Base-by-base conservation (phyloP, 164 flowering plant genomes). In the Akebia trifoliata region DNA sequence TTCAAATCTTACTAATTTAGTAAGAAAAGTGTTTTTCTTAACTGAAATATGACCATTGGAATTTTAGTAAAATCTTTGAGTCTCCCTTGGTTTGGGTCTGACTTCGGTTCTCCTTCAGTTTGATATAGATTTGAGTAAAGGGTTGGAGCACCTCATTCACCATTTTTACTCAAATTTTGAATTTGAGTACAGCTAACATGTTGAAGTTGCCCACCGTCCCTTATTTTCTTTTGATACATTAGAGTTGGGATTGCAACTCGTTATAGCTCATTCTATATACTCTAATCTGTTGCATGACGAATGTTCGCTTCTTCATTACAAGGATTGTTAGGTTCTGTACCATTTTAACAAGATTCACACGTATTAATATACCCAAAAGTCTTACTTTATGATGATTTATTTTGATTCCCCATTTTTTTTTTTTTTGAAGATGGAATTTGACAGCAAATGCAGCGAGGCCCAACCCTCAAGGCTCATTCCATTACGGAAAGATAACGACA, bases 381-480 rank as follows among this genome's bases (percentile, higher is more conserved):
- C 5, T 53, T 34, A 14, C 36, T 25, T 54, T 21, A 20, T 24
- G 4, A 14, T 57, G 6, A 24, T 3, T 26, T n/a, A n/a, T n/a
- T n/a, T n/a, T n/a, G n/a, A n/a, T 26, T 28, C 12, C 6, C 43
- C 12, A 9, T 12, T 39, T 43, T 28, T 28, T 11, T 35, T 56
- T 22, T 38, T 37, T 38, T 49, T 35, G 14, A 50, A 80, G 84
- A 59, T 72, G 80, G 82, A 79, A 81, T 52, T 58, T 81, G 71
- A 75, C 86, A 22, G 78, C 86, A 24, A 81, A 67, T 65, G 86
- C 84, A 35, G 84, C 84, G 8, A 74, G 81, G 63, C 86, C 86
- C 2, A 79, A 81, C 61, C 84, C 84, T 58, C 86, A 81, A 59
- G 86, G 84, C 15, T 79, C 86, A 2, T 81, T 28, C 67, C 86